Percentiles rank a stretch among this genome's conserved stretches.
Evolutionary conservation across 2,329 filamentous ascomycete genomes (phyloP).

Genomic region (Pestalotiopsis sp.): DNA sequence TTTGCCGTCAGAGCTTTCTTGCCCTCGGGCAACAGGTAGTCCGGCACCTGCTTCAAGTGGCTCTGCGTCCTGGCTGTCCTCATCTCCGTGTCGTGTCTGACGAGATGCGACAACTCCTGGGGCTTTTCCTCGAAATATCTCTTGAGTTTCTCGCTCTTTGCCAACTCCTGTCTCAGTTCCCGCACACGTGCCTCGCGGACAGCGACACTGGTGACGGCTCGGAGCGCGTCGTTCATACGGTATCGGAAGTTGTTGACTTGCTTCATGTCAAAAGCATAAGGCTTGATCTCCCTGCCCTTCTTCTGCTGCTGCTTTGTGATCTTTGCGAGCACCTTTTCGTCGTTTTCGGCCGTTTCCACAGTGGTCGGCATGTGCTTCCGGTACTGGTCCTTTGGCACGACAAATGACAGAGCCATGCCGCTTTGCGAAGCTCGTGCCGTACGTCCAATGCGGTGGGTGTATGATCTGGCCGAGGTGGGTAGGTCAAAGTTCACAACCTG

Average conservation of each 20-base stretch:
- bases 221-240: constrained; percentile 88
- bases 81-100: constrained; percentile 84
- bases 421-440: constrained; percentile 90
- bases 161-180: constrained; percentile 85
- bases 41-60: constrained; percentile 91
- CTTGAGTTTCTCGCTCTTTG: constrained; percentile 93
- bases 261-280: constrained; percentile 93
- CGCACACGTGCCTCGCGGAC: constrained; percentile 70
- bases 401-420: constrained; percentile 95
- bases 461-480: constrained; percentile 83
- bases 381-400: constrained; percentile 79
- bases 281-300: constrained; percentile 79
- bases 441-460: constrained; percentile 94
- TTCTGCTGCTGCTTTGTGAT: constrained; percentile 81
- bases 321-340: constrained; percentile 81
- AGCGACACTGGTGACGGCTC: constrained; percentile 86
- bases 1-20: constrained; percentile 68
- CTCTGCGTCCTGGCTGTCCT: constrained; percentile 82
- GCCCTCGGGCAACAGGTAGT: constrained; percentile 86
- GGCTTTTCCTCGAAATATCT: constrained; percentile 98
- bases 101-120: constrained; percentile 78
- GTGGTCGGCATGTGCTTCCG: constrained; percentile 89
- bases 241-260: constrained; percentile 95
- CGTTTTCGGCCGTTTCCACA: constrained; percentile 74
- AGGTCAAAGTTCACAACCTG: constrained; percentile 91